These are phyloP conservation scores for Pyrenula aspistea DNA, from an alignment of 495 filamentous ascomycete genomes.

Conservation along the genomic window DNA sequence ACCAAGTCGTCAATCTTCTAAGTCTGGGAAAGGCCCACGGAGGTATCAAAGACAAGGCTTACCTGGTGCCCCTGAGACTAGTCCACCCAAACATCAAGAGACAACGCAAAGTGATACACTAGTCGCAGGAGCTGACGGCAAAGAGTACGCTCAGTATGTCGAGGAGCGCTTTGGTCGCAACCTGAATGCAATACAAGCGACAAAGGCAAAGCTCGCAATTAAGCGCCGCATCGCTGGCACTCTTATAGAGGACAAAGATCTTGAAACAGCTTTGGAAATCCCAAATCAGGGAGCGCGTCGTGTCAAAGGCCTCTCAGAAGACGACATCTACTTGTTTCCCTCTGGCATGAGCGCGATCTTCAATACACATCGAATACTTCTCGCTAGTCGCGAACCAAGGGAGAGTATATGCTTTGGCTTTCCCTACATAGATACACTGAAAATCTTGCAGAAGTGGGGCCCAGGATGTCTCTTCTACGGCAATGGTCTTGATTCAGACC, in stretches of 20 bases:
- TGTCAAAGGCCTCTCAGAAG: constrained; percentile 62
- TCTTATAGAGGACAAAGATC: constrained; percentile 58
- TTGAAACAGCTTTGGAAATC: constrained; percentile 46
- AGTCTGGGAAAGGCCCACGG: constrained; percentile 44
- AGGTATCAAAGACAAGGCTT: constrained; percentile 57
- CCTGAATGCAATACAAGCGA: constrained; percentile 61
- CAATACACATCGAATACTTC: constrained; percentile 63
- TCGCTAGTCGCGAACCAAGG: constrained; percentile 33
- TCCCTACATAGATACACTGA: constrained; percentile 92
- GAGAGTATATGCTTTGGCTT: constrained; percentile 48
- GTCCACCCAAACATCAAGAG: constrained; percentile 5
- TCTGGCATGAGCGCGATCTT: constrained; percentile 94
- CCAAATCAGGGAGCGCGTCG: constrained; percentile 27
- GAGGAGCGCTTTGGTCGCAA: constrained; percentile 95
- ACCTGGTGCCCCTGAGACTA: constrained; percentile 11
- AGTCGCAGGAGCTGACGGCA: constrained; percentile 23
- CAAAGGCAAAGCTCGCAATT: constrained; percentile 76
- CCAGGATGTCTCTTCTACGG: constrained; percentile 89
- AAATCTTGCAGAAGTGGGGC: constrained; percentile 88
- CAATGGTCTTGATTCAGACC: constrained; percentile 63
- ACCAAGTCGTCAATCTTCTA: constrained; percentile 9
- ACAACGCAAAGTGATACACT: constrained; percentile 8
- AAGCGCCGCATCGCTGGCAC: constrained; percentile 80
- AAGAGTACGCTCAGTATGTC: constrained; percentile 69
- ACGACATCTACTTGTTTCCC: constrained; percentile 82